phyloP scores from a whole-genome alignment of 805 yeast species.

The Phaffomyces antillensis region DNA sequence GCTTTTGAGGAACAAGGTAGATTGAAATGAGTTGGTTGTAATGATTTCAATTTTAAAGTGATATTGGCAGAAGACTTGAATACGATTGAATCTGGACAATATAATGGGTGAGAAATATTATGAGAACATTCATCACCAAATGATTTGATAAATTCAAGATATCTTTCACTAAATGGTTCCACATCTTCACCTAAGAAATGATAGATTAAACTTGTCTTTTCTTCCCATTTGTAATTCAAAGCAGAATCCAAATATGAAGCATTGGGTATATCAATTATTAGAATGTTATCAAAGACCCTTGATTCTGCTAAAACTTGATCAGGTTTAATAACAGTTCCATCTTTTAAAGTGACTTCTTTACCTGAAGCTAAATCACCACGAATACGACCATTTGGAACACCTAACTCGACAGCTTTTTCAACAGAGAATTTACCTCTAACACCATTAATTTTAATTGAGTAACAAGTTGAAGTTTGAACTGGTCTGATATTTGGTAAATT shows the following conservation, averaged over 20 bases:
- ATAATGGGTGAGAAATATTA: conserved; percentile 62
- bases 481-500: conserved; percentile 24
- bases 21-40: conserved; percentile 36
- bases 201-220: conserved; percentile 50
- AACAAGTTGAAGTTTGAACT: conserved; percentile 44
- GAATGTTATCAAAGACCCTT: conserved; percentile 48
- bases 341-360: conserved; percentile 42
- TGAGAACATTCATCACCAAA: conserved; percentile 52
- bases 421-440: conserved; percentile 72
- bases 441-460: conserved; percentile 59
- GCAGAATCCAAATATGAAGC: conserved; percentile 34
- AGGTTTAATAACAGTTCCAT: conserved; percentile 56
- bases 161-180: conserved; percentile 36
- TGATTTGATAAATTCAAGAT: conserved; percentile 42
- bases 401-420: conserved; percentile 56
- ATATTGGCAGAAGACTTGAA: conserved; percentile 49
- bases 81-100: conserved; percentile 55
- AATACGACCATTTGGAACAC: conserved; percentile 58
- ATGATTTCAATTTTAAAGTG: conserved; percentile 48
- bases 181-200: conserved; percentile 69
- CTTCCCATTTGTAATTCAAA: conserved; percentile 23
- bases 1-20: conserved; percentile 31
- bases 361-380: conserved; percentile 59
- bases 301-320: conserved; percentile 66
- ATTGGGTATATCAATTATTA: conserved; percentile 71